A percentile compares a stretch with the other conserved stretches of the same genome.
These are phyloP conservation scores for Phymatotrichopsis omnivora DNA, from an alignment of 2,329 filamentous ascomycete species.

Conservation along the genomic window DNA sequence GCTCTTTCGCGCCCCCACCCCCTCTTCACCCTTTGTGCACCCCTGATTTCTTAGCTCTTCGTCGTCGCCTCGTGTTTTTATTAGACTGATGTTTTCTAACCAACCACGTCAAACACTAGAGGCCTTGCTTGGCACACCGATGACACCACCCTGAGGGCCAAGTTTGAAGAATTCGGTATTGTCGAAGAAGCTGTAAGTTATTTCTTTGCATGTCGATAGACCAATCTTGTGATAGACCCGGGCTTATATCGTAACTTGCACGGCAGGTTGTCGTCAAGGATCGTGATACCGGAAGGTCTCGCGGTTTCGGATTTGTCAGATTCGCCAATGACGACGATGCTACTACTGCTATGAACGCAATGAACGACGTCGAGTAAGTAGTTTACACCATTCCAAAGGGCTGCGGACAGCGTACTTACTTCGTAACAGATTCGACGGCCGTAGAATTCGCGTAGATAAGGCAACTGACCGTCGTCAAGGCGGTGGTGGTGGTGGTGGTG, in stretches of 20 bases:
- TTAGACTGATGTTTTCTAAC: neutral
- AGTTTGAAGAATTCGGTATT: conserved; percentile 83
- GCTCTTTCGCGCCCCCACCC: conserved; percentile 8
- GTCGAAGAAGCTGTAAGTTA: conserved; percentile 89
- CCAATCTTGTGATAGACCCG: conserved; percentile 9
- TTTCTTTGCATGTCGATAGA: neutral
- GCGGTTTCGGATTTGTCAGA: conserved; percentile 94
- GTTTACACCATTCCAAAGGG: conserved; percentile 17
- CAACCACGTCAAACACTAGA: too few species aligned
- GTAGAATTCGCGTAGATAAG: conserved; percentile 89
- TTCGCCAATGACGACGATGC: conserved; percentile 69
- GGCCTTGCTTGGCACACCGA: conserved; percentile 98
- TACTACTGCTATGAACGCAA: conserved; percentile 61
- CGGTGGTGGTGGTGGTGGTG: conserved; percentile 46
- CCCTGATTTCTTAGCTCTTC: neutral
- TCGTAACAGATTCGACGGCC: conserved; percentile 69
- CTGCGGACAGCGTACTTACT: conserved; percentile 7
- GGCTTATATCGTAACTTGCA: conserved; percentile 25
- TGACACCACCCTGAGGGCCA: conserved; percentile 71
- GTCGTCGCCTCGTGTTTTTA: neutral
- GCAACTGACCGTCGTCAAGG: conserved; percentile 69
- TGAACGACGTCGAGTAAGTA: conserved; percentile 85
- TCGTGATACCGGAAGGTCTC: conserved; percentile 89
- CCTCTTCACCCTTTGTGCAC: neutral
- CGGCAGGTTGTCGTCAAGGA: conserved; percentile 90